Evolutionary conservation across 2,329 filamentous ascomycete species (phyloP).

Genomic region (Colletotrichum zoysiae): DNA sequence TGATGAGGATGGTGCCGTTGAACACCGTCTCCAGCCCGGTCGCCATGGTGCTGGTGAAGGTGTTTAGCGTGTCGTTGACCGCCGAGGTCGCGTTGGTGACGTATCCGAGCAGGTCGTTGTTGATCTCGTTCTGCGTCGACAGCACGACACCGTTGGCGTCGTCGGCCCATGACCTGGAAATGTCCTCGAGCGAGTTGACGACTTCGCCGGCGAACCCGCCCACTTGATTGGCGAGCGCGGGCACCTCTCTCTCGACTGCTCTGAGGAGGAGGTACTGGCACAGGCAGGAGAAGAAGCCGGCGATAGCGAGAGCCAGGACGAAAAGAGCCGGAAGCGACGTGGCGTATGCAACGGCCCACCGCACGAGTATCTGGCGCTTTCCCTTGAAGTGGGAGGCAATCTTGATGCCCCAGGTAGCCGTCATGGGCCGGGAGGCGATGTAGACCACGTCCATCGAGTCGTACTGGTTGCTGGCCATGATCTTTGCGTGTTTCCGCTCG

Average conservation of each 20-base stretch:
- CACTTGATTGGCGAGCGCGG: constrained; percentile 79
- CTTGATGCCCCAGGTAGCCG: constrained; percentile 78
- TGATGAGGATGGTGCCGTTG: constrained; percentile 82
- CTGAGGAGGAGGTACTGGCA: constrained; percentile 86
- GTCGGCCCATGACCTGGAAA: constrained; percentile 81
- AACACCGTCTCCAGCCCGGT: constrained; percentile 82
- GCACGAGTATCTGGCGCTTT: constrained; percentile 77
- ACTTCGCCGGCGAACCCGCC: constrained; percentile 84
- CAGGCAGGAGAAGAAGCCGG: constrained; percentile 84
- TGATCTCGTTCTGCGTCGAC: constrained; percentile 81
- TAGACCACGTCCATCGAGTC: constrained; percentile 92
- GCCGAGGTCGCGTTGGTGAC: constrained; percentile 86
- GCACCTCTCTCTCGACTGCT: constrained; percentile 80
- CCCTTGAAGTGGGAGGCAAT: constrained; percentile 74
- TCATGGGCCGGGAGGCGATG: constrained; percentile 84
- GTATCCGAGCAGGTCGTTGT: constrained; percentile 87
- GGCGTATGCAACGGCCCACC: constrained; percentile 90
- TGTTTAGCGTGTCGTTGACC: constrained; percentile 87
- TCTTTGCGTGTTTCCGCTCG: constrained; percentile 76
- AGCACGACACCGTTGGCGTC: constrained; percentile 80
- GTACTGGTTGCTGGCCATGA: constrained; percentile 74
- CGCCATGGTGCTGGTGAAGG: constrained; percentile 83
- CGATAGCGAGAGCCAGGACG: constrained; percentile 83
- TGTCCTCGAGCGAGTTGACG: constrained; percentile 76
- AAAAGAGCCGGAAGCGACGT: constrained; percentile 89